Evolutionary conservation across 176 grass and related monocot genomes (phyloP).

Genomic region (Tillandsia leiboldiana): DNA sequence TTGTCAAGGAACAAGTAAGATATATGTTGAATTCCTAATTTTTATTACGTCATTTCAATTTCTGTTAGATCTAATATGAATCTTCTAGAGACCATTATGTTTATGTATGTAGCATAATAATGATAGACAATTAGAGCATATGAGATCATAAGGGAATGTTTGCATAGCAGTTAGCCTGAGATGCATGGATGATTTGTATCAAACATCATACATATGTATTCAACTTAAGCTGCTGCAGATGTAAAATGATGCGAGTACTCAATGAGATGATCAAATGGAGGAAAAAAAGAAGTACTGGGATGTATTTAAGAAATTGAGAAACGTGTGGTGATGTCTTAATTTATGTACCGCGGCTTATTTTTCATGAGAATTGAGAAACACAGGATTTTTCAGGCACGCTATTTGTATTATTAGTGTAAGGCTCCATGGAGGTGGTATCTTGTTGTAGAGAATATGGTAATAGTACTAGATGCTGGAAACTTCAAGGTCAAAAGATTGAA

Average conservation of each 20-base stretch:
- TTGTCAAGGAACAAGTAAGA: slow-evolving; percentile 80
- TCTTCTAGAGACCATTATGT: neutral
- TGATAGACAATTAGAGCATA: neutral
- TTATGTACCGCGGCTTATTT: no score
- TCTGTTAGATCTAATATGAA: neutral
- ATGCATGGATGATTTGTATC: neutral
- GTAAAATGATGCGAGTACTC: neutral
- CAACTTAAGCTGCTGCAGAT: neutral
- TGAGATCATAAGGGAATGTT: slow-evolving; percentile 1
- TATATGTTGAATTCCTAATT: neutral
- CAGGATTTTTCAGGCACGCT: no score
- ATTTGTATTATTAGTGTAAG: no score
- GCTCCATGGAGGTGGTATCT: no score
- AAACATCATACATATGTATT: neutral
- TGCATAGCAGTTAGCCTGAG: neutral
- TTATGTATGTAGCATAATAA: neutral
- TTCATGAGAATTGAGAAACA: no score
- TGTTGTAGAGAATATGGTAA: no score
- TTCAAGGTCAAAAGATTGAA: no score
- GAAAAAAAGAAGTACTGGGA: no score
- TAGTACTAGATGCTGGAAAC: no score
- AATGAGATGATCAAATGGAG: no score
- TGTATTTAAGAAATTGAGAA: no score
- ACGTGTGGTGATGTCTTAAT: no score
- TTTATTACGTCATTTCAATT: neutral